phyloP scores from a whole-genome alignment of 1,284 basidiomycete species.

The Puccinia hordei region DNA sequence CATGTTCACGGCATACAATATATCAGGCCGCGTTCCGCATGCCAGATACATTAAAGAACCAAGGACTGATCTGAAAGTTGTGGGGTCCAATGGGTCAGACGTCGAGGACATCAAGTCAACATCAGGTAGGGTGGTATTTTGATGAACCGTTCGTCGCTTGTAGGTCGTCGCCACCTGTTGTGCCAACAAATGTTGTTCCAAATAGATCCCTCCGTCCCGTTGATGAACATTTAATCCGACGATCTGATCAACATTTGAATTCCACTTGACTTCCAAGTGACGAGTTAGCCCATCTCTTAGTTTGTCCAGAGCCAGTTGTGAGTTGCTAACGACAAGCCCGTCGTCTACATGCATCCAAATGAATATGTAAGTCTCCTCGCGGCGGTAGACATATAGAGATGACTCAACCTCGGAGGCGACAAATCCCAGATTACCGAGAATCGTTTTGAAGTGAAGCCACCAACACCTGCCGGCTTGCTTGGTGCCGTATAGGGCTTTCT shows the following conservation, averaged over 20 bases:
- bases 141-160: not conserved
- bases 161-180: not conserved
- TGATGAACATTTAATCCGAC: constrained; percentile 11
- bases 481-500: constrained; percentile 25
- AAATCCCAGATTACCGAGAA: not conserved
- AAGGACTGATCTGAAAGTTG: not conserved
- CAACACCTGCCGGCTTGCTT: constrained; percentile 29
- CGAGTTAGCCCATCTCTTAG: not conserved
- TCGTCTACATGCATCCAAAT: constrained; percentile 40
- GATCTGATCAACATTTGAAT: not conserved
- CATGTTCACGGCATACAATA: not conserved
- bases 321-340: not conserved
- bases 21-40: constrained; percentile 1
- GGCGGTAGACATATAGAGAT: not conserved
- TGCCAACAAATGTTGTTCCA: not conserved
- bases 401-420: not conserved
- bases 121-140: not conserved
- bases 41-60: constrained; percentile 9
- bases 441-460: not conserved
- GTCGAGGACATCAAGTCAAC: not conserved
- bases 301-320: not conserved
- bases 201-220: not conserved
- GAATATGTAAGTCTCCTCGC: not conserved
- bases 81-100: not conserved
- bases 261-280: constrained; percentile 1